Evolutionary conservation across 495 filamentous ascomycete species (phyloP).

Genomic region (Trichoderma gamsii): DNA sequence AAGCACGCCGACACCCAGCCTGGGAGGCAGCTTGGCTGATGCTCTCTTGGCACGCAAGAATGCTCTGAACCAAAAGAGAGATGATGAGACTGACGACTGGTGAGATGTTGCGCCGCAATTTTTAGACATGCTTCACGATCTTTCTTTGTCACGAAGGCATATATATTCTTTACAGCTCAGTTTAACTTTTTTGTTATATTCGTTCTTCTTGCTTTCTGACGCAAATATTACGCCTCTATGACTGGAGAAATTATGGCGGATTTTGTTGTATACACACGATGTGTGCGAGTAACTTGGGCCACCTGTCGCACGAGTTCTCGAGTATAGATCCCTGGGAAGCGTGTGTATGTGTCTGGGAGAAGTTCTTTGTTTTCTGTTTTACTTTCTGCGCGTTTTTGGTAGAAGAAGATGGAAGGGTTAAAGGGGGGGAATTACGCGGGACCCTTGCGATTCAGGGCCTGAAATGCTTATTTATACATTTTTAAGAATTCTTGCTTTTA

Average conservation of each 20-base stretch:
- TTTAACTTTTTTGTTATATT: neutral
- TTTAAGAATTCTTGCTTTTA: neutral
- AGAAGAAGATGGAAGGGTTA: too few relatives aligned
- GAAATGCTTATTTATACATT: slow-evolving; percentile 2
- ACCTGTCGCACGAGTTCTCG: neutral
- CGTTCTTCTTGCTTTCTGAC: neutral
- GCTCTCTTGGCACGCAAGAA: slow-evolving; percentile 62
- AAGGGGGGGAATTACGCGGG: neutral
- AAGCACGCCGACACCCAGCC: slow-evolving; percentile 59
- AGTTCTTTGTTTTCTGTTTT: too few relatives aligned
- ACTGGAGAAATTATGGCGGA: neutral
- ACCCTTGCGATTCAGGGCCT: neutral
- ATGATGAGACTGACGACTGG: slow-evolving; percentile 66
- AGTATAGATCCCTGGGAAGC: slow-evolving; percentile 12
- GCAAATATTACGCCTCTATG: neutral
- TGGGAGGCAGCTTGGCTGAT: slow-evolving; percentile 81
- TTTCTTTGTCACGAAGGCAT: slow-evolving; percentile 10
- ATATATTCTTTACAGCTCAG: neutral
- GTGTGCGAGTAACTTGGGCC: neutral
- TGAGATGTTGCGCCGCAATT: slow-evolving; percentile 26
- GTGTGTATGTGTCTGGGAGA: neutral
- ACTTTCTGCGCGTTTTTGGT: too few relatives aligned
- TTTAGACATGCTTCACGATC: slow-evolving; percentile 13
- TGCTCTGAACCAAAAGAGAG: slow-evolving; percentile 60
- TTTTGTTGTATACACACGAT: neutral